Base-by-base conservation (phyloP, 805 yeast genomes). In the Wickerhamomyces bovis region DNA sequence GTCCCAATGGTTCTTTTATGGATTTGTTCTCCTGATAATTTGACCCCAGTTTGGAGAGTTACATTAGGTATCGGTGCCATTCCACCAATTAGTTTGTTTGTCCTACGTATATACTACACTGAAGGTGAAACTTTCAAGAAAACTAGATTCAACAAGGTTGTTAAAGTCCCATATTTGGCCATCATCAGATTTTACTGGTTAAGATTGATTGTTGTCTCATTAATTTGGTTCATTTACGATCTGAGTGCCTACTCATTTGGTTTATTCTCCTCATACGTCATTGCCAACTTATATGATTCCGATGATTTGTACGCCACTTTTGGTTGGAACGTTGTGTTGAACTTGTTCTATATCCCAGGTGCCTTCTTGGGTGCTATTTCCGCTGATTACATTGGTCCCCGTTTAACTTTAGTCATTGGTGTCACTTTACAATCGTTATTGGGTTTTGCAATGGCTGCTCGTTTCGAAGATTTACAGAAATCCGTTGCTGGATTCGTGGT, bases 261-360 rank as follows among this genome's bases (percentile, higher is more conserved):
- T 58, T 78, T 86, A 57, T 89, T 84, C 68, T 85, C 95, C 7
- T 70, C 90, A 12, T 76, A 77, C 50, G 88, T 92, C 55, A 69
- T 89, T 53, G 69, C 70, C 38, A 62, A 69, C 38, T 70, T 85
- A 45, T 76, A 86, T 49, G 72, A 75, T 36, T 77, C 81, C 11
- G 79, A 73, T 44, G 76, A 83, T 54, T 67, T 88, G 49, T 82
- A 82, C 68, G 76, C 80, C 64, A 76, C 86, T 21, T 87, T 89
- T 67, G 97, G 96, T 44, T 92, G 97, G 97, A 87, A 85, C 65
- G 85, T 86, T 50, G 92, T 92, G 7, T 76, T 90, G 58, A 88
- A 89, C 67, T 70, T 85, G 58, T 90, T 92, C 67, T 89, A 90
- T 66, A 68, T 90, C 35, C 97, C 97, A 13, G 98, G 97, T 56